phyloP scores from a whole-genome alignment of 495 filamentous ascomycete species.

The Pyrenopolyporus hunteri region DNA sequence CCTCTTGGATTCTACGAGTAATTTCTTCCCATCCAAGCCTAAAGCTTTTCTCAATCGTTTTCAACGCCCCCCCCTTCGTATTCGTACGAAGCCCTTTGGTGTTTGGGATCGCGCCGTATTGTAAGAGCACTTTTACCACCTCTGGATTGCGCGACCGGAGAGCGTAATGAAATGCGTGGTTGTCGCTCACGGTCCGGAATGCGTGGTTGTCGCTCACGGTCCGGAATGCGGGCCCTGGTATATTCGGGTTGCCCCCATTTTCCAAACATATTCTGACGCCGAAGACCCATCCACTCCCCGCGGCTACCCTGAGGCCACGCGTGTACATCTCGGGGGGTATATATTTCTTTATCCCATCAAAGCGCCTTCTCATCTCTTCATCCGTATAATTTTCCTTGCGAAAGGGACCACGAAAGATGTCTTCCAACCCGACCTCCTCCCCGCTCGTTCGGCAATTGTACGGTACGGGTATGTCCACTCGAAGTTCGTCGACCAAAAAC shows the following conservation, averaged over 20 bases:
- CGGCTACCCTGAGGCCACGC: not conserved
- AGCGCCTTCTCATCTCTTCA: slow-evolving; percentile 6
- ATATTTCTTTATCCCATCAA: slow-evolving; percentile 15
- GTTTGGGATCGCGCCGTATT: not conserved
- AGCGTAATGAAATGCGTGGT: too few species aligned
- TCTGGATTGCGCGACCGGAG: too few species aligned
- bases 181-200: too few species aligned
- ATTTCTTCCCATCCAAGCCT: slow-evolving; percentile 12
- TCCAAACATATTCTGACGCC: slow-evolving; percentile 14
- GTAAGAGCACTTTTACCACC: slow-evolving; percentile 6
- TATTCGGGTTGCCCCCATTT: slow-evolving; percentile 19
- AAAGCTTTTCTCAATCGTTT: slow-evolving; percentile 3
- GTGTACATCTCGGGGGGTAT: slow-evolving; percentile 6
- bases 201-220: too few species aligned
- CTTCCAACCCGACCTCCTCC: too few species aligned
- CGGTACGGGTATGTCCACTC: not conserved
- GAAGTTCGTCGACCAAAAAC: slow-evolving; percentile 9
- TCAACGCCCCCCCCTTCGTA: not conserved
- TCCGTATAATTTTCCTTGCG: not conserved
- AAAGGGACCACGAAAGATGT: not conserved
- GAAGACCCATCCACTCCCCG: not conserved
- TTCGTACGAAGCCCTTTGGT: not conserved
- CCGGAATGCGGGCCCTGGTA: too few species aligned
- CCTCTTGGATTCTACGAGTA: slow-evolving; percentile 1
- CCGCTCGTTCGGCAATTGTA: not conserved